Conservation (phyloP, 2,329 filamentous ascomycete genomes). For the Huntiella omanensis region DNA sequence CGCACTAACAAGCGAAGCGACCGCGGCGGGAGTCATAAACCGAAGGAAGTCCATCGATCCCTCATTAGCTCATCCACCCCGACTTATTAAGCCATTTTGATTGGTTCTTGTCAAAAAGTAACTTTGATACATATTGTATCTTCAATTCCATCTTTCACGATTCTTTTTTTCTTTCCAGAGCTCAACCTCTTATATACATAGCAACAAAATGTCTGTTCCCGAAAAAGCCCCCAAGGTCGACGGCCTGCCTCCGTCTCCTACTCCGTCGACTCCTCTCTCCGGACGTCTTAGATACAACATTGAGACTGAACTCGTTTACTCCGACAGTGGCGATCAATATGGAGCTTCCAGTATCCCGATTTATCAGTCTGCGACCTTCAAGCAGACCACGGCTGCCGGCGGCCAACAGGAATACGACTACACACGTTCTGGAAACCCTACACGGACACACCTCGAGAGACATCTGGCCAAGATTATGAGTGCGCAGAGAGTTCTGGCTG, state of each 20-base stretch:
- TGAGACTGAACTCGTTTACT: slow-evolving; percentile 91
- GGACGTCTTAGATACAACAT: slow-evolving; percentile 73
- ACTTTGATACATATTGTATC: too few species aligned
- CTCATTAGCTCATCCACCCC: too few species aligned
- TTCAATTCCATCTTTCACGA: too few species aligned
- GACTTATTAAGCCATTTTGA: too few species aligned
- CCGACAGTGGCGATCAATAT: slow-evolving; percentile 91
- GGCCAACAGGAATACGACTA: slow-evolving; percentile 89
- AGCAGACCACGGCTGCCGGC: slow-evolving; percentile 63
- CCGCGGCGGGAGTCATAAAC: too few species aligned
- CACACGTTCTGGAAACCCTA: slow-evolving; percentile 92
- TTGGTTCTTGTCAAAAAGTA: too few species aligned
- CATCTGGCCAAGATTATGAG: slow-evolving; percentile 99
- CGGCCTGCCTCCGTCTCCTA: slow-evolving; percentile 77
- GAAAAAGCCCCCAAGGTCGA: slow-evolving; percentile 26
- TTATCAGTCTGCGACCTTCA: slow-evolving; percentile 97
- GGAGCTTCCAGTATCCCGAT: slow-evolving; percentile 92
- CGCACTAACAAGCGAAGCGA: too few species aligned
- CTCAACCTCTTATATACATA: background rate
- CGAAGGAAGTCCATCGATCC: too few species aligned
- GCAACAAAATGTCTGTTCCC: slow-evolving; percentile 13
- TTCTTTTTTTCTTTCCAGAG: background rate
- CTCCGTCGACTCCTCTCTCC: slow-evolving; percentile 73
- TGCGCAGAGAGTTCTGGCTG: slow-evolving; percentile 73
- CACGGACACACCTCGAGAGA: slow-evolving; percentile 83